Base-by-base conservation (phyloP, 2,329 filamentous ascomycete genomes). In the Cytospora piceicola region DNA sequence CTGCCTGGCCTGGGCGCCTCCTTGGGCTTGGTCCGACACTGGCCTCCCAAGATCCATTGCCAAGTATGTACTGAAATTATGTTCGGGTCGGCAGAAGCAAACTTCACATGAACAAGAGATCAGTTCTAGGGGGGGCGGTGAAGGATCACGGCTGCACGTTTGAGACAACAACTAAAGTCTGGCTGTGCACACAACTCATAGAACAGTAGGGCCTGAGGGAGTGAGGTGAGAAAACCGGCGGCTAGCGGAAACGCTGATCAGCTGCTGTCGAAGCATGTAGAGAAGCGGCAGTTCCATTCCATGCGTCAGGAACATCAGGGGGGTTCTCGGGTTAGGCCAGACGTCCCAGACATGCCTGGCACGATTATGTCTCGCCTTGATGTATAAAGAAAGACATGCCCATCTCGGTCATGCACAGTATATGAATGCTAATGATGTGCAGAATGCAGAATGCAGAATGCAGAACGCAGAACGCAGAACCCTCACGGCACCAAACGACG, bases 311-410 rank as follows among this genome's bases (percentile, higher is more conserved):
- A n/a, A 22, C 20, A 9, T 9, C 20, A n/a, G 17, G 27, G 27
- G 14, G 36, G 11, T 2, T 14, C 36, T 42, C 39, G 15, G 17
- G 39, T 42, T 42, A 3, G 4, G 39, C 39, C 39, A 42, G 6
- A 7, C 15, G 7, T 17, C 8, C 17, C 4, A 42, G 39, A 20
- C 39, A 20, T 15, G 15, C 39, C 17, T 20, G 39, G 15, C 32
- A 34, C 32, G 32, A 8, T 34, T 42, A 20, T 42, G 42, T 46
- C 22, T 46, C 42, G 42, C 20, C 8, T 46, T 46, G 42, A 46
- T n/a, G 42, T 22, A 46, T n/a, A 46, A 34, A 46, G 42, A 46
- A 46, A 46, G 42, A 46, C 42, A 46, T 46, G 42, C 42, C 42
- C 36, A 39, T 39, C 12, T 39, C 12, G 20, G 20, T 17, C 42